These are phyloP conservation scores for Pneumocystis jirovecii DNA, from an alignment of 1,139 yeast species.

Conservation along the genomic window DNA sequence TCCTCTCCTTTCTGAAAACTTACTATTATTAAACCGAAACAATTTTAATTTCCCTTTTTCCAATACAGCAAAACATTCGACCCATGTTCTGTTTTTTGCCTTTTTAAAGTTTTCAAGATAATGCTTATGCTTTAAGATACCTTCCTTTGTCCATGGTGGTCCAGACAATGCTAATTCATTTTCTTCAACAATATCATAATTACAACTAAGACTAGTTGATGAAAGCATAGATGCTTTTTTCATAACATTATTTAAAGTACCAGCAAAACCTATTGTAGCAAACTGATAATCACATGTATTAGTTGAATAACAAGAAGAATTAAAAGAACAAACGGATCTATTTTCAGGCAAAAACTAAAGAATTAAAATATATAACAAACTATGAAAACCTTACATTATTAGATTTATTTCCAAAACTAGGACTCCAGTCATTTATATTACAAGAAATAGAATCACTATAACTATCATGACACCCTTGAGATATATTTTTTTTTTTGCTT, in stretches of 20 bases:
- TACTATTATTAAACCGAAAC: constrained; percentile 19
- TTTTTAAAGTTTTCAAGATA: constrained; percentile 22
- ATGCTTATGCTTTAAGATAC: constrained; percentile 41
- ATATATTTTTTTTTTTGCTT: neutral
- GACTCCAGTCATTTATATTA: neutral
- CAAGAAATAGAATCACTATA: neutral
- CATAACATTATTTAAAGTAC: constrained; percentile 23
- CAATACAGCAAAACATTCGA: constrained; percentile 22
- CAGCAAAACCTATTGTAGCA: constrained; percentile 13
- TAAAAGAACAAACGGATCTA: neutral
- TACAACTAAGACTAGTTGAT: neutral
- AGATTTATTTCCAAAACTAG: neutral
- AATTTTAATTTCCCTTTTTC: constrained; percentile 24
- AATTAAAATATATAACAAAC: neutral
- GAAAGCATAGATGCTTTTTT: constrained; percentile 22
- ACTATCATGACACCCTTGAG: neutral
- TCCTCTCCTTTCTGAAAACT: constrained; percentile 11
- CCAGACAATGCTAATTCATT: constrained; percentile 50
- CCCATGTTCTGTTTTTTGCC: constrained; percentile 22
- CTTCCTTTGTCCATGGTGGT: constrained; percentile 70
- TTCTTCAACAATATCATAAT: constrained; percentile 28
- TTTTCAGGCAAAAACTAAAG: neutral
- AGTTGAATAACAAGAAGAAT: neutral
- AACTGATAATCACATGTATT: constrained; percentile 5
- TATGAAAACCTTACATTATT: neutral